phyloP scores from a whole-genome alignment of 495 filamentous ascomycete species.

The Xylaria bambusicola region DNA sequence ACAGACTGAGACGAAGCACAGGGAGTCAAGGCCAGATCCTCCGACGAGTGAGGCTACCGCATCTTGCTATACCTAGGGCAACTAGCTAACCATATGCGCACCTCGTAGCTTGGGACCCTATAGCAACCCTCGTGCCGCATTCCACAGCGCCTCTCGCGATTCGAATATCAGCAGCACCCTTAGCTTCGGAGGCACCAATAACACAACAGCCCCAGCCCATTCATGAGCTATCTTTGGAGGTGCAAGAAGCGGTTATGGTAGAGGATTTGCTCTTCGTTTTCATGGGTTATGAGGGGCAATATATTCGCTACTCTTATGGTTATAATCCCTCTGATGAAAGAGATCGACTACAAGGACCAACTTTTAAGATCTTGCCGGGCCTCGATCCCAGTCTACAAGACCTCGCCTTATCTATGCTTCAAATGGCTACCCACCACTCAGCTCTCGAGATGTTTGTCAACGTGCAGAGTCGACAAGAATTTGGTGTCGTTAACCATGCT shows the following conservation, averaged over 20 bases:
- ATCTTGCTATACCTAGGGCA: not conserved
- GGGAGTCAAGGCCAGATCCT: slow-evolving; percentile 44
- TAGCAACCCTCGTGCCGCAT: slow-evolving; percentile 77
- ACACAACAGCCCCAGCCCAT: slow-evolving; percentile 71
- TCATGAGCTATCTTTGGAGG: slow-evolving; percentile 69
- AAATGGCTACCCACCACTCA: slow-evolving; percentile 91
- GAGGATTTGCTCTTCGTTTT: slow-evolving; percentile 93
- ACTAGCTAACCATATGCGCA: slow-evolving; percentile 5
- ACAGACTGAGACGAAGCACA: slow-evolving; percentile 45
- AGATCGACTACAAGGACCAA: slow-evolving; percentile 78
- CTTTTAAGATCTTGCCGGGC: slow-evolving; percentile 76
- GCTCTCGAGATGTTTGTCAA: slow-evolving; percentile 93
- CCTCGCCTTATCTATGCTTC: slow-evolving; percentile 82
- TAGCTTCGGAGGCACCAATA: slow-evolving; percentile 71
- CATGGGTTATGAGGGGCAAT: slow-evolving; percentile 98
- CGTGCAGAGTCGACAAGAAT: slow-evolving; percentile 88
- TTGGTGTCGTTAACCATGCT: slow-evolving; percentile 94
- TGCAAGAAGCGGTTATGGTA: slow-evolving; percentile 81
- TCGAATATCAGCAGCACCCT: slow-evolving; percentile 80
- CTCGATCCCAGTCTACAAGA: slow-evolving; percentile 90
- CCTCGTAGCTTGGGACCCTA: slow-evolving; percentile 67
- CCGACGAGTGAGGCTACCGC: slow-evolving; percentile 29
- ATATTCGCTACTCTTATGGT: slow-evolving; percentile 78
- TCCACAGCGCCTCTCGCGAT: slow-evolving; percentile 86
- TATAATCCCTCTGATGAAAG: slow-evolving; percentile 86